Evolutionary conservation across 2,329 filamentous ascomycete species (phyloP).

Genomic region (Paracoccidioides brasiliensis): DNA sequence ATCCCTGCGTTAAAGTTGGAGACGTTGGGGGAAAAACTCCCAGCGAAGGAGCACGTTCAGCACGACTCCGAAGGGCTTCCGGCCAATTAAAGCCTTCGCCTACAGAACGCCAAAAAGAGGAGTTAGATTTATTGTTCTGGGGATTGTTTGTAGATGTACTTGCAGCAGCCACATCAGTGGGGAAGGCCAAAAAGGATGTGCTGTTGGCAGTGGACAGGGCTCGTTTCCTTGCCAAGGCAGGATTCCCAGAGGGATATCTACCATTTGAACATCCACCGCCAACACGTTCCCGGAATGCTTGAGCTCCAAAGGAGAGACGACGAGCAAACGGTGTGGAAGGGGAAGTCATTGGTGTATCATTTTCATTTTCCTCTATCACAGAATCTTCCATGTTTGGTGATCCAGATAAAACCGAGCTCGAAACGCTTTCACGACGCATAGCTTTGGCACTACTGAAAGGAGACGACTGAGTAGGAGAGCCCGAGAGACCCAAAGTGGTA

Average conservation of each 20-base stretch:
- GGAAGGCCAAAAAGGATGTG: constrained; percentile 12
- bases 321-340: constrained; percentile 59
- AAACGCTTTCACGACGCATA: constrained; percentile 53
- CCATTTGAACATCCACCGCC: constrained; percentile 49
- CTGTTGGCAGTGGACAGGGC: constrained; percentile 16
- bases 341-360: constrained; percentile 43
- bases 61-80: constrained; percentile 84
- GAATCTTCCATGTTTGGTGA: constrained; percentile 30
- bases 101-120: constrained; percentile 39
- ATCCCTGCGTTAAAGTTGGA: constrained; percentile 18
- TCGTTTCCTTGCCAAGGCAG: constrained; percentile 16
- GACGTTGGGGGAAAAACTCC: constrained; percentile 18
- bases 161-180: constrained; percentile 20
- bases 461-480: constrained; percentile 49
- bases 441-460: constrained; percentile 38
- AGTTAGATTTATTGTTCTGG: constrained; percentile 30
- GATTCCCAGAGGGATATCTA: constrained; percentile 39
- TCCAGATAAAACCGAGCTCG: constrained; percentile 42
- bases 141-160: constrained; percentile 23
- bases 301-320: constrained; percentile 79
- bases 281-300: constrained; percentile 56
- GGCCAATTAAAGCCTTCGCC: constrained; percentile 96
- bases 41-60: constrained; percentile 56
- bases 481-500: constrained; percentile 60
- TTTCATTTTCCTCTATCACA: constrained; percentile 54